phyloP scores from a whole-genome alignment of 805 yeast species.

The Pichia ethanolica region DNA sequence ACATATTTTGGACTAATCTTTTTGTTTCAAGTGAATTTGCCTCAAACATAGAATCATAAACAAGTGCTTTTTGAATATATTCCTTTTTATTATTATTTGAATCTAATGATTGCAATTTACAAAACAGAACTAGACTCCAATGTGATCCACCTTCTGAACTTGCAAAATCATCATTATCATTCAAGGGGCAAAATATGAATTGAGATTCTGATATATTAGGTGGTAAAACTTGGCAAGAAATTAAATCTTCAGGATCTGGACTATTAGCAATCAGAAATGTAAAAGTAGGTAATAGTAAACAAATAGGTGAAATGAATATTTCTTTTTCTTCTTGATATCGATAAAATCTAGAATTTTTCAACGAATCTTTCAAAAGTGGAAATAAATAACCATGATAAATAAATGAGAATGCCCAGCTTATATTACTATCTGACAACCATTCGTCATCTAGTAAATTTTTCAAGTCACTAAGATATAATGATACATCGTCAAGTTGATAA shows the following conservation, averaged over 20 bases:
- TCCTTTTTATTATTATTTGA: slow-evolving; percentile 20
- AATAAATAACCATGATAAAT: slow-evolving; percentile 30
- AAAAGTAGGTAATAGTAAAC: slow-evolving; percentile 52
- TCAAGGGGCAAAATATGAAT: slow-evolving; percentile 61
- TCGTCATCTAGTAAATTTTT: slow-evolving; percentile 52
- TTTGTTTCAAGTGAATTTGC: slow-evolving; percentile 34
- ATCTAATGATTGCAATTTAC: not conserved
- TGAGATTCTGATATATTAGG: slow-evolving; percentile 31
- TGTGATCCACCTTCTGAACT: slow-evolving; percentile 53
- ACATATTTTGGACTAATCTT: slow-evolving; percentile 27
- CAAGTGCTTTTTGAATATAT: slow-evolving; percentile 38
- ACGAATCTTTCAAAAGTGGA: slow-evolving; percentile 22
- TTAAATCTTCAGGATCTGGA: slow-evolving; percentile 34
- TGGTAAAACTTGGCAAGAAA: slow-evolving; percentile 36
- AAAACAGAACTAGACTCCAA: slow-evolving; percentile 60
- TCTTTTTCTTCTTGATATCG: not conserved
- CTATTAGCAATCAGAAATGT: slow-evolving; percentile 51
- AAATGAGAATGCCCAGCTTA: slow-evolving; percentile 55
- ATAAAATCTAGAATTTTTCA: slow-evolving; percentile 19
- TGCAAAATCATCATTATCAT: slow-evolving; percentile 55
- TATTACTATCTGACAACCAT: slow-evolving; percentile 70
- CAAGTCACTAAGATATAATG: slow-evolving; percentile 53
- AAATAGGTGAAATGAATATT: slow-evolving; percentile 19
- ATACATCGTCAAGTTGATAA: slow-evolving; percentile 47
- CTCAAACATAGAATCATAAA: slow-evolving; percentile 54